Evolutionary conservation across 345 rosid species (phyloP).

Genomic region (Melastoma malabathricum): DNA sequence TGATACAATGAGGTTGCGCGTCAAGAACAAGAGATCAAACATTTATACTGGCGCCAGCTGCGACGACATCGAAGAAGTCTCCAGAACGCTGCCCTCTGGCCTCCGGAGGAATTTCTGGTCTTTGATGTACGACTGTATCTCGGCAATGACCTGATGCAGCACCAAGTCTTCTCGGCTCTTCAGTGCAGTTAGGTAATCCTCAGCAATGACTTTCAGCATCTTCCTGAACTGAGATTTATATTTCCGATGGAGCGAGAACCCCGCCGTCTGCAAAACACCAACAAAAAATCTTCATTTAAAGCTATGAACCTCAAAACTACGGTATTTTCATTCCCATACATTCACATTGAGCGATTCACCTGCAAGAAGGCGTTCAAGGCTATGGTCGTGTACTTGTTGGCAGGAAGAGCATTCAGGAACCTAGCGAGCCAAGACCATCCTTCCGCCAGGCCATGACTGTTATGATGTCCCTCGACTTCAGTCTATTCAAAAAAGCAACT

Average conservation of each 20-base stretch:
- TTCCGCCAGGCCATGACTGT: constrained; percentile 54
- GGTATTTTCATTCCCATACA: neutral
- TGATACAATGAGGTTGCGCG: too few relatives aligned
- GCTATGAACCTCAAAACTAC: too few relatives aligned
- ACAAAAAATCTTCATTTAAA: neutral
- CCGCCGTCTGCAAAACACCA: constrained; percentile 50
- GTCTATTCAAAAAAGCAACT: constrained; percentile 35
- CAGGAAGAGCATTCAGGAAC: constrained; percentile 49
- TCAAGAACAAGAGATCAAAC: too few relatives aligned
- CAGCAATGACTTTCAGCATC: constrained; percentile 35
- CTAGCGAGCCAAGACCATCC: constrained; percentile 90
- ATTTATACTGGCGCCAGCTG: too few relatives aligned
- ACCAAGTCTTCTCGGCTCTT: constrained; percentile 30
- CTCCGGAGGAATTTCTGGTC: constrained; percentile 43
- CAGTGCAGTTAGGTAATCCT: constrained; percentile 43
- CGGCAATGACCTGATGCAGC: constrained; percentile 26
- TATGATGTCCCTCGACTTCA: constrained; percentile 32
- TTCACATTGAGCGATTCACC: constrained; percentile 23
- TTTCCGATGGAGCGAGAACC: constrained; percentile 45
- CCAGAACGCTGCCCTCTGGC: constrained; percentile 55
- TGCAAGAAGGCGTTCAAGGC: constrained; percentile 62
- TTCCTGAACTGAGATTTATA: constrained; percentile 64
- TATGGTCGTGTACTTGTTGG: constrained; percentile 55
- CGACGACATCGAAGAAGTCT: constrained; percentile 24
- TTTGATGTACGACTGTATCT: constrained; percentile 45